Evolutionary conservation across 345 rosid genomes (phyloP).

Genomic region (rapeseed (Brassica napus)): Da-Ae NC_063450.1:50948001-50948500

Average conservation of each 20-base stretch:
- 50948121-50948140: constrained; percentile 89
- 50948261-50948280: constrained; percentile 54
- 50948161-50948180: constrained; percentile 77
- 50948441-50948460: constrained; percentile 78
- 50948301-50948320: constrained; percentile 58
- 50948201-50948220: constrained; percentile 92
- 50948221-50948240: constrained; percentile 84
- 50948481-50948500: background rate
- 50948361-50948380: constrained; percentile 69
- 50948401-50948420: constrained; percentile 55
- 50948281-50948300: constrained; percentile 46
- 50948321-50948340: constrained; percentile 45
- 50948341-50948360: constrained; percentile 33
- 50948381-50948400: constrained; percentile 96
- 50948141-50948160: constrained; percentile 73
- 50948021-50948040: constrained; percentile 53
- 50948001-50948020: constrained; percentile 58
- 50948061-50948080: constrained; percentile 83
- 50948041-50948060: constrained; percentile 60
- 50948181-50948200: constrained; percentile 77
- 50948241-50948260: constrained; percentile 88
- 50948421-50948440: constrained; percentile 60
- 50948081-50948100: constrained; percentile 71
- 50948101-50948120: constrained; percentile 90
- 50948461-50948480: background rate